These are phyloP conservation scores for Marasmius oreades DNA, from an alignment of 1,284 basidiomycete genomes.

Conservation along the genomic window DNA sequence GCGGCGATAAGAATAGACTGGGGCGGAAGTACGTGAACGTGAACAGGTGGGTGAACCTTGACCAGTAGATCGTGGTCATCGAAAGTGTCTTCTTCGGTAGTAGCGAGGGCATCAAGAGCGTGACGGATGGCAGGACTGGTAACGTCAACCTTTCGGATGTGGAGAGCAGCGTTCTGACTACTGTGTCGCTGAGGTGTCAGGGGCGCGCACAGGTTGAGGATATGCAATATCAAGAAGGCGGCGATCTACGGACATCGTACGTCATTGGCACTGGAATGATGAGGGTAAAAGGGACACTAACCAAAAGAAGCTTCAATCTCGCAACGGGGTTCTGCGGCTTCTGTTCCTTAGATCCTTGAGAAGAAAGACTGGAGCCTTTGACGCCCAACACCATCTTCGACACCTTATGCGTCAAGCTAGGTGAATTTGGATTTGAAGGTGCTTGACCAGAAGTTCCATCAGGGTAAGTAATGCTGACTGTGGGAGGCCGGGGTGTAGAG, in stretches of 20 bases:
- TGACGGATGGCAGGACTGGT: slow-evolving; percentile 56
- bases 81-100: slow-evolving; percentile 25
- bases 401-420: slow-evolving; percentile 39
- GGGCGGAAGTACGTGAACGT: slow-evolving; percentile 17
- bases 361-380: slow-evolving; percentile 57
- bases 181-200: slow-evolving; percentile 57
- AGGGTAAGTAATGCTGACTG: slow-evolving; percentile 14
- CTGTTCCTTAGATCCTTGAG: slow-evolving; percentile 32
- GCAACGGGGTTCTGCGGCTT: slow-evolving; percentile 78
- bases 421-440: slow-evolving; percentile 17
- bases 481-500: slow-evolving; percentile 32
- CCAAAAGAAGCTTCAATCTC: slow-evolving; percentile 86
- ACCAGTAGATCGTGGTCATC: slow-evolving; percentile 54
- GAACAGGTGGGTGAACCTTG: slow-evolving; percentile 33
- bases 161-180: slow-evolving; percentile 27
- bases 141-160: slow-evolving; percentile 57
- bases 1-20: slow-evolving; percentile 15
- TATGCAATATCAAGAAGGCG: slow-evolving; percentile 85
- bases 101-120: slow-evolving; percentile 58
- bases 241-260: slow-evolving; percentile 49
- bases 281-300: slow-evolving; percentile 31
- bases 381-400: slow-evolving; percentile 57
- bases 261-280: neutral
- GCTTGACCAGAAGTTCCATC: slow-evolving; percentile 24
- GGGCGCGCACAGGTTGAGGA: slow-evolving; percentile 92